Evolutionary conservation across 495 filamentous ascomycete genomes (phyloP), one percentile per base, ranked within the genome.

Genomic region (Neurospora cerealis): DNA sequence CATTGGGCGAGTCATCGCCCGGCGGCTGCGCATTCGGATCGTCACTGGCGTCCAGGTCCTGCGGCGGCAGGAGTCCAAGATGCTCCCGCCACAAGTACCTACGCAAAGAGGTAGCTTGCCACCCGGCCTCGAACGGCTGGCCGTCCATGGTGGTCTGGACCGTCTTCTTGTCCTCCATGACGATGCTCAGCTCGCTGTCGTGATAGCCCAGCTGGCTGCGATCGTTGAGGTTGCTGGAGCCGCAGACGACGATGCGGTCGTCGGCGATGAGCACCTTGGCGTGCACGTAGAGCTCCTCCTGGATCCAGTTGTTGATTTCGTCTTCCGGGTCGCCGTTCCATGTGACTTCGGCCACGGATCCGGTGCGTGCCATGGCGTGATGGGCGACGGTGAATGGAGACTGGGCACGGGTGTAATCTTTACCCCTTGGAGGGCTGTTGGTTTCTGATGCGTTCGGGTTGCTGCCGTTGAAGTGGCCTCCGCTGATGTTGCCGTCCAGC

Each of bases 261-360:
- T 97, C 94, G 17, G 90, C 93, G 75, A 97, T 97, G 73, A 93
- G 86, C 40, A 96, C 86, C 82, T 98, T 98, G 46, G 89, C 92
- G 79, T 99, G 95, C 44, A 97, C 88, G 76, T 98, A 99, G 1
- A 98, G 87, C 84, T 99, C 94, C 80, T 99, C 95, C 78, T 97
- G 95, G 69, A 97, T 89, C 83, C 97, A 93, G 76, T 96, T 93
- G 34, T 91, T 88, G 75, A 92, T 90, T 78, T 98, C 95, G 17
- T 87, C 86, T 73, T 94, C 87, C 1, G 79, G 73, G 0, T 88
- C 83, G 3, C 91, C 91, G 8, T 93, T 87, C 92, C 93, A 97
- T 5, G 79, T 66, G 77, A 94, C 93, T 11, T 93, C 89, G 1
- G 86, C 87, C 15, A 95, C 83, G 54, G 87, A 88, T 5, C 87